Conservation (phyloP, 116 monocot species). For the Iris pallida region DNA sequence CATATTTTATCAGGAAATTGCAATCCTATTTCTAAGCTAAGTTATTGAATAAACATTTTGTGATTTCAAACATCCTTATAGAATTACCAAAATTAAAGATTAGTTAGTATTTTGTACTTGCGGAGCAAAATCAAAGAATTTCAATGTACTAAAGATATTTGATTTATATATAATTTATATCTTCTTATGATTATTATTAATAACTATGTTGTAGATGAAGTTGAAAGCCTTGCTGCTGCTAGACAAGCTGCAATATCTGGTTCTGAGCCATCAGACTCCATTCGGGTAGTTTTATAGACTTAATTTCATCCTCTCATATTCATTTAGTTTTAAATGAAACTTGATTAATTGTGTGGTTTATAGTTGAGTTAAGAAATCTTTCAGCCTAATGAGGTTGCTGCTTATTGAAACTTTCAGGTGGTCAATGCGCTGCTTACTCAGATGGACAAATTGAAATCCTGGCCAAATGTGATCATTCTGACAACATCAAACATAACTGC, state of each 20-base stretch:
- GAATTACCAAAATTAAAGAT: too few relatives aligned
- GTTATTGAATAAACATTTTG: too few relatives aligned
- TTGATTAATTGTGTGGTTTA: constrained; percentile 1
- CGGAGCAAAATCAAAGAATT: too few relatives aligned
- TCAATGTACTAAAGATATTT: too few relatives aligned
- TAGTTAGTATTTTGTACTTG: too few relatives aligned
- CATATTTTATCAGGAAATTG: too few relatives aligned
- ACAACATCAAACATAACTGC: constrained; percentile 97
- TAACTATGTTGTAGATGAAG: constrained; percentile 75
- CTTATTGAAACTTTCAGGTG: constrained; percentile 50
- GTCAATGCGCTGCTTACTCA: constrained; percentile 99
- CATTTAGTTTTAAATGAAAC: not conserved
- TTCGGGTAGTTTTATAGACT: constrained; percentile 52
- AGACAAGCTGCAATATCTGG: constrained; percentile 95
- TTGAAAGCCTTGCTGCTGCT: constrained; percentile 98
- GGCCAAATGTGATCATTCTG: constrained; percentile 89
- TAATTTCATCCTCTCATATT: not conserved
- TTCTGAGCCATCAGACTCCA: constrained; percentile 96
- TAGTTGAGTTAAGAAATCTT: constrained; percentile 1
- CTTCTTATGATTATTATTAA: not conserved
- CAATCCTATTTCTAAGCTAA: too few relatives aligned
- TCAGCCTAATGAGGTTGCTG: not conserved
- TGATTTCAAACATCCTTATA: too few relatives aligned
- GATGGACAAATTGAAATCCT: constrained; percentile 90
- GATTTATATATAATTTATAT: not conserved